A percentile compares a stretch with the other conserved stretches of the same genome.
Evolutionary conservation across 164 flowering plant genomes (phyloP).

Genomic region (Kingdonia uniflora): DNA sequence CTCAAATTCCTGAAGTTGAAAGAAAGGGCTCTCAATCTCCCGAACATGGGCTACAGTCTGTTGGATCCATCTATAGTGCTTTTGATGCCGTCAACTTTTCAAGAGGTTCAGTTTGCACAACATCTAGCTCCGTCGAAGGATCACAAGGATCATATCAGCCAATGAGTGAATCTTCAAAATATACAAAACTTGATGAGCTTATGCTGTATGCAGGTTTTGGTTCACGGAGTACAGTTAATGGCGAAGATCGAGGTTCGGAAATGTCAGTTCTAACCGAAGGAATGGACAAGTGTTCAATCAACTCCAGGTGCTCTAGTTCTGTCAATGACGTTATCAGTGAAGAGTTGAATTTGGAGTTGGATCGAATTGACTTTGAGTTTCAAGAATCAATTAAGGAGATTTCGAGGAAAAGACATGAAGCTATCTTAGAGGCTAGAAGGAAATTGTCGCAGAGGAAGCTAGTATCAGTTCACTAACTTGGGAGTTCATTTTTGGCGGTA

Average conservation of each 20-base stretch:
- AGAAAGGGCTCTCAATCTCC: background rate
- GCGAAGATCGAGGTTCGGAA: background rate
- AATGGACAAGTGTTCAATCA: background rate
- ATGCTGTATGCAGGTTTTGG: background rate
- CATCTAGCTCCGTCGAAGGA: background rate
- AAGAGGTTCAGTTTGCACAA: background rate
- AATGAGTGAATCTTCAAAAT: background rate
- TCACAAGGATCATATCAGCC: background rate
- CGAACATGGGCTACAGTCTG: background rate
- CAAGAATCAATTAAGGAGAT: slow-evolving; percentile 2
- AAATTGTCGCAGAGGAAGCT: no score
- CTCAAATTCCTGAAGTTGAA: no score
- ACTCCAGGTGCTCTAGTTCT: background rate
- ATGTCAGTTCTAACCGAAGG: background rate
- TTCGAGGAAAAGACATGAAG: no score
- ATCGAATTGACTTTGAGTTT: background rate
- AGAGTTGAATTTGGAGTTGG: background rate
- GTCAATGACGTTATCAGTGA: background rate
- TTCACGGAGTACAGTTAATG: background rate
- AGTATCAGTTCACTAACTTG: no score
- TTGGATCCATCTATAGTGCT: background rate
- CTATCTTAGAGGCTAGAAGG: no score
- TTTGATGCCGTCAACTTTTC: background rate
- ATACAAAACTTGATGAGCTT: background rate
- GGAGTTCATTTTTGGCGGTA: no score